Percentiles rank a stretch among this genome's conserved stretches.
phyloP scores from a whole-genome alignment of 305 asterid species.

The Striga hermonthica region DNA sequence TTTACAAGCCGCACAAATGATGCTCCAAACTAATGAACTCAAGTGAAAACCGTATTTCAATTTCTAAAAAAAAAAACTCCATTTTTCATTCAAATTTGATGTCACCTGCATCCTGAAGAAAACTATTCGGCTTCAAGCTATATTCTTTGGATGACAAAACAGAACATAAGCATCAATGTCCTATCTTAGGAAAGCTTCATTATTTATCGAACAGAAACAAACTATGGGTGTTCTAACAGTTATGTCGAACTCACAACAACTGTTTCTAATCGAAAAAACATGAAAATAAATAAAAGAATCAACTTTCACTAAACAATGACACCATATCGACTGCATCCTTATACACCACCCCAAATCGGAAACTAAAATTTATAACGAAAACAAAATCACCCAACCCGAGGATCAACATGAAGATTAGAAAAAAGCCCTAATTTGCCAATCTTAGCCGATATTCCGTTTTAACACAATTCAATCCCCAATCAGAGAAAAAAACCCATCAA shows the following conservation, averaged over 20 bases:
- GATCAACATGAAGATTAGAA: conserved; percentile 22
- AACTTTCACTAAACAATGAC: background rate
- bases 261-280: background rate
- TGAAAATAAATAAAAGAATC: background rate
- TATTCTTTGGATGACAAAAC: background rate
- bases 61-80: background rate
- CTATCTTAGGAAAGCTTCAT: conserved; percentile 6
- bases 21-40: background rate
- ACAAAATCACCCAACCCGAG: conserved; percentile 8
- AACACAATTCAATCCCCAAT: conserved; percentile 27
- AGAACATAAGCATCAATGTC: background rate
- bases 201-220: conserved; percentile 7
- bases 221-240: background rate
- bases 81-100: background rate
- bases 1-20: conserved; percentile 5
- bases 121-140: conserved; percentile 12
- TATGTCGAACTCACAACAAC: conserved; percentile 1
- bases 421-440: conserved; percentile 34
- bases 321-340: conserved; percentile 6
- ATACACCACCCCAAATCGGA: background rate
- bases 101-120: conserved; percentile 5
- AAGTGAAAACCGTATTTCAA: conserved; percentile 1
- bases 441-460: conserved; percentile 10
- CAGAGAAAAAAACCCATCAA: conserved; percentile 9
- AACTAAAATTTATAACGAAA: background rate